phyloP scores from a whole-genome alignment of 2,329 filamentous ascomycete species.

The Tolypocladium capitatum region DNA sequence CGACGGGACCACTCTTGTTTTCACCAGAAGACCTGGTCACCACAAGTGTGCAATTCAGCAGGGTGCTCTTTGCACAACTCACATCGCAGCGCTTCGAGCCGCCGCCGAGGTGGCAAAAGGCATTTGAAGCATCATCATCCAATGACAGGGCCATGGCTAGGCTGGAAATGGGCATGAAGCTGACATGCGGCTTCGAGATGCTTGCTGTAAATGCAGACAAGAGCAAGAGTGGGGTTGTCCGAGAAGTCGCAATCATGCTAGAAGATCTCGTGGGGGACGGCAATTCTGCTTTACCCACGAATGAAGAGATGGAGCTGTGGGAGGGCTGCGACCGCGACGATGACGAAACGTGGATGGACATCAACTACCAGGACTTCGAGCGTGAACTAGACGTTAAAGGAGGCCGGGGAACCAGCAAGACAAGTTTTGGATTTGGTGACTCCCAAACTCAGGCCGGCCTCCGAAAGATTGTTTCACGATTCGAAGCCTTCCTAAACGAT shows the following conservation, averaged over 20 bases:
- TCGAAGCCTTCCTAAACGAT: conserved; percentile 83
- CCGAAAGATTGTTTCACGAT: conserved; percentile 84
- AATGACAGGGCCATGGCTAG: conserved; percentile 12
- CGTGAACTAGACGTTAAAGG: conserved; percentile 50
- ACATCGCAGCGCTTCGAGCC: conserved; percentile 72
- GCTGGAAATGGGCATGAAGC: conserved; percentile 73
- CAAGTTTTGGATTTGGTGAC: conserved; percentile 45
- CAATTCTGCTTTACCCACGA: conserved; percentile 48
- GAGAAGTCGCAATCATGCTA: conserved; percentile 65
- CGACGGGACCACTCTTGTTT: conserved; percentile 46
- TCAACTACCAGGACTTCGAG: conserved; percentile 82
- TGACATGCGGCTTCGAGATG: conserved; percentile 86
- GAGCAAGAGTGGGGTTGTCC: conserved; percentile 52
- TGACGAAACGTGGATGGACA: conserved; percentile 82
- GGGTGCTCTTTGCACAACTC: conserved; percentile 80
- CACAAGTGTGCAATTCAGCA: conserved; percentile 70
- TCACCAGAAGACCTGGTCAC: conserved; percentile 67
- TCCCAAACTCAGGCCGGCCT: conserved; percentile 59
- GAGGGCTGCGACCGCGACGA: conserved; percentile 50
- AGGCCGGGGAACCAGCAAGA: conserved; percentile 13
- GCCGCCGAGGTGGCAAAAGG: conserved; percentile 36
- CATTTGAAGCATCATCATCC: conserved; percentile 3
- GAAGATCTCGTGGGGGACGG: conserved; percentile 65
- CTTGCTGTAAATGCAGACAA: conserved; percentile 55
- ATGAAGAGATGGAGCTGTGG: conserved; percentile 65